Base-by-base conservation (phyloP, 805 yeast species). In the Wickerhamomyces alni region DNA sequence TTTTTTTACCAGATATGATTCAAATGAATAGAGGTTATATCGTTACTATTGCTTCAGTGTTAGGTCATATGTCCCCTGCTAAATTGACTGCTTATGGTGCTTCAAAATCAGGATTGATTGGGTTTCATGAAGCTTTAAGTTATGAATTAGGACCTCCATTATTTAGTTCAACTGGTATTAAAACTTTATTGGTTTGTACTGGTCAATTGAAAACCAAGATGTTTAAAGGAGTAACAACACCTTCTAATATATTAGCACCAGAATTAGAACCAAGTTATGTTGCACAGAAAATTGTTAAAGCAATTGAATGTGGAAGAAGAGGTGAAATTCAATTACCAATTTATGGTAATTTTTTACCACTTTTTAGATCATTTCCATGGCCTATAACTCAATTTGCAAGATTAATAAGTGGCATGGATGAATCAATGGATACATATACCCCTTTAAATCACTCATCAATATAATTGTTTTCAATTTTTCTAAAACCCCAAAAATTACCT, bases 21-120 rank as follows among this genome's bases (percentile, higher is more conserved):
- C 56, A 48, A 17, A 43, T 55, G 17, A 66, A 70, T 41, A 64
- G 91, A 33, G 96, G 97, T 0, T 84, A 79, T 55, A 70, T 91
- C 17, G 78, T 89, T 25, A 85, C 88, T 3, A 67, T 91, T 30
- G 87, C 94, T 0, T 87, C 96, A 0, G 88, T 86, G 0, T 65
- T 91, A 39, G 97, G 96, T 0, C 80, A 82, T 46, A 71, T 85
- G 68, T 73, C 93, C 0, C 97, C 97, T 0, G 89, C 95, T 9
- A 68, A 82, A 17, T 67, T 87, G 41, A 66, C 65, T 44, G 84
- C 84, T 0, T 91, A 91, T 55, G 96, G 96, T 0, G 96, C 97
- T 0, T 75, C 95, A 13, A 91, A 91, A 57, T 81, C 95, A 0
- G 97, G 94, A 0, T 61, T 87, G 22, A 76, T 91, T 38, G 88